These are phyloP conservation scores for Aspergillus carbonarius DNA, from an alignment of 2,329 filamentous ascomycete species.

Conservation along the genomic window DNA sequence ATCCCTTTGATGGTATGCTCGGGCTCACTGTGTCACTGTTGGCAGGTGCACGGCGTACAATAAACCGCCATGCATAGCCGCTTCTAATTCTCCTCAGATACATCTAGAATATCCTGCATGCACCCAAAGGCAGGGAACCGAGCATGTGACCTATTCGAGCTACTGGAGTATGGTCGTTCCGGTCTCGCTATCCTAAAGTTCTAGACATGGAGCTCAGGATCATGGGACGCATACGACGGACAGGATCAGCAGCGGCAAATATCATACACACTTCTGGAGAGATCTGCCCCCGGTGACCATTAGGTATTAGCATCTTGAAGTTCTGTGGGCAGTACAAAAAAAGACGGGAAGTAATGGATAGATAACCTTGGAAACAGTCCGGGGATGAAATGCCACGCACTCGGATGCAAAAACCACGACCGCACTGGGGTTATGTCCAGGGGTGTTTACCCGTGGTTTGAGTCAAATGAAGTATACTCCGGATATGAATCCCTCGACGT, in stretches of 20 bases:
- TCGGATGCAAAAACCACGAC: neutral
- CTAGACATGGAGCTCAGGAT: neutral
- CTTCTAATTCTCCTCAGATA: neutral
- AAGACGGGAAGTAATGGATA: neutral
- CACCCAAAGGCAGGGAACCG: neutral
- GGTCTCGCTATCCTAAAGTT: neutral
- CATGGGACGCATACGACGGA: neutral
- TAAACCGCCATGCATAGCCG: slow-evolving; percentile 2
- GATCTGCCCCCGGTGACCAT: no score
- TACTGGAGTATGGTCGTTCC: neutral
- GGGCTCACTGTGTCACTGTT: neutral
- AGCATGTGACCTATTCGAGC: neutral
- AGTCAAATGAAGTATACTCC: neutral
- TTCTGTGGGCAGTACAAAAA: neutral
- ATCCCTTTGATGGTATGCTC: neutral
- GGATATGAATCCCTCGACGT: neutral
- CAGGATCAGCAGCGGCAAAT: neutral
- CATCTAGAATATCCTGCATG: neutral
- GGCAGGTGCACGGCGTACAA: neutral
- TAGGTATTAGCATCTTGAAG: neutral
- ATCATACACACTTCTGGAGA: neutral
- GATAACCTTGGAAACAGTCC: neutral
- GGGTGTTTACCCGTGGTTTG: neutral
- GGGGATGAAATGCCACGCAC: slow-evolving; percentile 3
- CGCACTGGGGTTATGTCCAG: neutral